Percentiles rank a stretch among this genome's conserved stretches.
Conservation (phyloP, 129 eudicot species). For the Saussurea involucrata region DNA sequence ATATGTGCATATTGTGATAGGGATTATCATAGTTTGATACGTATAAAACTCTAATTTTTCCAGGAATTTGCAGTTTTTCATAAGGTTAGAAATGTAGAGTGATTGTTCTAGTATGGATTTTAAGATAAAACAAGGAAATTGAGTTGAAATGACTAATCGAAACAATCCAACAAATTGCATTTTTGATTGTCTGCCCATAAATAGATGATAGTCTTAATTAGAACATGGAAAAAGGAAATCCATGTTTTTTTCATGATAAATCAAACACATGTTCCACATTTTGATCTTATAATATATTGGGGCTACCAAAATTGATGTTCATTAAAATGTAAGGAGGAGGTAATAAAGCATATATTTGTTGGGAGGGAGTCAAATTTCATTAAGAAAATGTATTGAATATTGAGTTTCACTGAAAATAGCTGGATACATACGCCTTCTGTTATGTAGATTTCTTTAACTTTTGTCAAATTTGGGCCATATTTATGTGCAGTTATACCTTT, state of each 20-base stretch:
- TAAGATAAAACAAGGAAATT: not conserved
- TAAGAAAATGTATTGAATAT: not conserved
- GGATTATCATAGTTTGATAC: not conserved
- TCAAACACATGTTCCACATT: not conserved
- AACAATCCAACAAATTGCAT: not conserved
- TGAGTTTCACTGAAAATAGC: not conserved
- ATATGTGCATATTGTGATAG: not conserved
- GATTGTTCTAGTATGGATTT: not conserved
- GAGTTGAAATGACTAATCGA: not conserved
- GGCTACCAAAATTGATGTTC: not conserved
- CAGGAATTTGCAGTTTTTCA: not conserved
- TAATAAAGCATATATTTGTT: not conserved
- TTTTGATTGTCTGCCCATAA: not conserved
- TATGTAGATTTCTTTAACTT: constrained; percentile 16
- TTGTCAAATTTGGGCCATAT: not conserved
- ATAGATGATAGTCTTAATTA: not conserved
- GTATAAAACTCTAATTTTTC: not conserved
- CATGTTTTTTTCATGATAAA: not conserved
- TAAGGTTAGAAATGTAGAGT: not conserved
- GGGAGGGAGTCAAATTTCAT: not conserved
- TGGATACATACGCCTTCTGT: not conserved
- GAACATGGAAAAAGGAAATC: not conserved
- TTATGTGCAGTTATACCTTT: constrained; percentile 10
- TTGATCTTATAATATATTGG: not conserved
- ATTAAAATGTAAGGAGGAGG: not conserved